These are phyloP conservation scores for Russula sp. DNA, from an alignment of 768 basidiomycete species.

Conservation along the genomic window DNA sequence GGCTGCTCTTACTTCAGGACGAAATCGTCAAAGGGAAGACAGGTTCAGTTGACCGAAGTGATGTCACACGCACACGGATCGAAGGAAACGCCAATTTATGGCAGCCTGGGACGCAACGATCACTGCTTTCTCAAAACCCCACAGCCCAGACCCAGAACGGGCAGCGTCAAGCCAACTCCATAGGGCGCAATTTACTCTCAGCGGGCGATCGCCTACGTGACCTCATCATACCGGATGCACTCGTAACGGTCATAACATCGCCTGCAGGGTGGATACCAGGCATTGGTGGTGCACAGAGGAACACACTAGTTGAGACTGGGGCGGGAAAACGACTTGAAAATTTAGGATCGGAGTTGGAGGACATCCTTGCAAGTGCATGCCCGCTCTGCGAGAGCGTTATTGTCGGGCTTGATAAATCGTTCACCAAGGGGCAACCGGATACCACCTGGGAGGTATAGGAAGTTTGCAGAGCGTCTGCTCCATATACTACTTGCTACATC, in stretches of 20 bases:
- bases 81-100: conserved; percentile 28
- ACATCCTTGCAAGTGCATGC: conserved; percentile 81
- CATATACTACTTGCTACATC: conserved; percentile 6
- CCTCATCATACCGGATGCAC: conserved; percentile 88
- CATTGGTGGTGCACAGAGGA: conserved; percentile 42
- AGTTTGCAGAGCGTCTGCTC: not conserved
- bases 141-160: conserved; percentile 50
- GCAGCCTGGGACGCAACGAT: conserved; percentile 49
- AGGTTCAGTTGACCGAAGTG: conserved; percentile 29
- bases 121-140: conserved; percentile 72
- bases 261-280: conserved; percentile 68
- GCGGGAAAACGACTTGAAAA: conserved; percentile 60
- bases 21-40: conserved; percentile 60
- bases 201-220: conserved; percentile 88
- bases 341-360: conserved; percentile 79
- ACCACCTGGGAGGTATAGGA: conserved; percentile 64
- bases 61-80: not conserved
- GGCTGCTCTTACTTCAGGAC: conserved; percentile 79
- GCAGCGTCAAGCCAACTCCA: conserved; percentile 53
- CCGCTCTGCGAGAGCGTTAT: conserved; percentile 91
- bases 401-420: conserved; percentile 78
- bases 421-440: conserved; percentile 74
- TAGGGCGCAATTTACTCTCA: conserved; percentile 75
- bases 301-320: conserved; percentile 40
- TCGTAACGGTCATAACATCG: conserved; percentile 75